Conservation (phyloP, 2,329 filamentous ascomycete species). For the Periconia digitata region DNA sequence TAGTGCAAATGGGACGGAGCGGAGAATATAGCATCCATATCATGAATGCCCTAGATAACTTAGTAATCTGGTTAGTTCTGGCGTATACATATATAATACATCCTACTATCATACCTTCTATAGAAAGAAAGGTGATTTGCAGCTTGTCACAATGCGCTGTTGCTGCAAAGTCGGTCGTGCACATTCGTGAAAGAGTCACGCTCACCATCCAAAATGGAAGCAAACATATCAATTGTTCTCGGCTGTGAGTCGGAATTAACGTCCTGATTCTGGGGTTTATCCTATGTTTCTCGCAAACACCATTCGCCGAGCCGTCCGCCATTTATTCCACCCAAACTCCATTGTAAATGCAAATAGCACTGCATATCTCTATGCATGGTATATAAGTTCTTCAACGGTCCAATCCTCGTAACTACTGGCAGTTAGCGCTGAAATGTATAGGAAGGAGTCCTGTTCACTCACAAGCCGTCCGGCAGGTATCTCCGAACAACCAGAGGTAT, state of each 20-base stretch:
- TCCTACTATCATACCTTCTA: too few species aligned
- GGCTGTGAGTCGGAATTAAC: constrained; percentile 36
- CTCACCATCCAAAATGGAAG: constrained; percentile 14
- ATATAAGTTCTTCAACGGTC: constrained; percentile 92
- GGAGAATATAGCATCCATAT: too few species aligned
- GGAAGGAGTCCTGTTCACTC: constrained; percentile 49
- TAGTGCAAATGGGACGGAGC: too few species aligned
- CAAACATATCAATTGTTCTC: constrained; percentile 21
- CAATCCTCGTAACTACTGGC: constrained; percentile 87
- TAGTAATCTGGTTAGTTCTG: too few species aligned
- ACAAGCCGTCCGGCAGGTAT: constrained; percentile 96
- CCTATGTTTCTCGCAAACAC: constrained; percentile 31
- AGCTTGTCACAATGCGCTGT: too few species aligned
- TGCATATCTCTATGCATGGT: constrained; percentile 15
- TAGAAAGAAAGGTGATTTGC: too few species aligned
- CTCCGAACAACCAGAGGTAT: constrained; percentile 92
- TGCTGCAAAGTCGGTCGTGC: too few species aligned
- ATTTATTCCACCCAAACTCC: constrained; percentile 35
- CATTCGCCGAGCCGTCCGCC: constrained; percentile 35
- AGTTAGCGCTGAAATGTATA: constrained; percentile 16
- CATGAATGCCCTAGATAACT: too few species aligned
- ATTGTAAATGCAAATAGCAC: constrained; percentile 34
- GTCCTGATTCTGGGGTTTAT: background rate
- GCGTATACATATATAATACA: too few species aligned
- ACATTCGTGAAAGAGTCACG: too few species aligned